Conservation (phyloP, 164 flowering plant species). For the Akebia trifoliata region DNA sequence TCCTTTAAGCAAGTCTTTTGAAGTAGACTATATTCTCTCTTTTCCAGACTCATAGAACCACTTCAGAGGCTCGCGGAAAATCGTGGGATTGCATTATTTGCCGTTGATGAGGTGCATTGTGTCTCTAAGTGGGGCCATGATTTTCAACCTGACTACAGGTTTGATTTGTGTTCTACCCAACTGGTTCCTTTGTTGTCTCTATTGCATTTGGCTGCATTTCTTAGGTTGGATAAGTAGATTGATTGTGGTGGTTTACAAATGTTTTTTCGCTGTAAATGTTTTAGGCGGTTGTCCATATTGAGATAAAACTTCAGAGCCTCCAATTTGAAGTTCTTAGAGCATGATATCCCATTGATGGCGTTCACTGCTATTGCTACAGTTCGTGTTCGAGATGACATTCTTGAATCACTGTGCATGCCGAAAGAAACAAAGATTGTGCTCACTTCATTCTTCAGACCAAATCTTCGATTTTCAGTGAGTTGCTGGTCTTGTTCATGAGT, state of each 20-base stretch:
- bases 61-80: slow-evolving; percentile 70
- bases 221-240: not conserved
- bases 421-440: slow-evolving; percentile 58
- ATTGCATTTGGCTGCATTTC: not conserved
- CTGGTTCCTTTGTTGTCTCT: not conserved
- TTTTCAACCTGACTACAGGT: slow-evolving; percentile 90
- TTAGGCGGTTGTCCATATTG: slow-evolving; percentile 65
- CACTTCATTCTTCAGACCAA: slow-evolving; percentile 77
- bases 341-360: slow-evolving; percentile 80
- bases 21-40: not conserved
- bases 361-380: slow-evolving; percentile 87
- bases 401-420: slow-evolving; percentile 57
- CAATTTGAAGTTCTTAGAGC: slow-evolving; percentile 42
- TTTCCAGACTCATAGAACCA: slow-evolving; percentile 61
- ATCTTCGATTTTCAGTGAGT: slow-evolving; percentile 73
- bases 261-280: not conserved
- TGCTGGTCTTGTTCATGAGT: slow-evolving; percentile 1
- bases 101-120: slow-evolving; percentile 92
- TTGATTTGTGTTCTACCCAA: not conserved
- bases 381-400: slow-evolving; percentile 67
- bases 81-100: slow-evolving; percentile 80
- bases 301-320: slow-evolving; percentile 54
- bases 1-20: not conserved
- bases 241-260: not conserved
- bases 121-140: slow-evolving; percentile 97